Percentiles rank a stretch among this genome's conserved stretches.
These are phyloP conservation scores for Malassezia slooffiae DNA, from an alignment of 1,284 basidiomycete genomes.

Conservation along the genomic window DNA sequence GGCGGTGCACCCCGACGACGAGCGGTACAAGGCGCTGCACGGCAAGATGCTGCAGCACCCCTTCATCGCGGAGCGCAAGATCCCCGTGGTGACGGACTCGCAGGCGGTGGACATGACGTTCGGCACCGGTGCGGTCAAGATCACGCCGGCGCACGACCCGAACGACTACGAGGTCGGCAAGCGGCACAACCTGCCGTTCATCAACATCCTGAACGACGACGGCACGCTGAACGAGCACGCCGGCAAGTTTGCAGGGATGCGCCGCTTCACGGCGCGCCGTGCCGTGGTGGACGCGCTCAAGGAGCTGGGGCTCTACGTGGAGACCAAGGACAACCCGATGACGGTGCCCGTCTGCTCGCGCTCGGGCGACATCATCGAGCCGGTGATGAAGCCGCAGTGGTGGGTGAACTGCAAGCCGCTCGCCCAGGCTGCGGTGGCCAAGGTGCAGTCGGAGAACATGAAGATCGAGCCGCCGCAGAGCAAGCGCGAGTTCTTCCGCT, in stretches of 20 bases:
- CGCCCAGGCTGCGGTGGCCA: slow-evolving; percentile 60
- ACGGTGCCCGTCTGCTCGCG: slow-evolving; percentile 43
- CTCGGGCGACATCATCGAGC: slow-evolving; percentile 82
- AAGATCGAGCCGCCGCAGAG: slow-evolving; percentile 69
- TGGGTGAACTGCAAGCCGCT: slow-evolving; percentile 92
- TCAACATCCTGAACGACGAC: slow-evolving; percentile 93
- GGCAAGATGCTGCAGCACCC: slow-evolving; percentile 87
- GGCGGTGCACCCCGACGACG: slow-evolving; percentile 87
- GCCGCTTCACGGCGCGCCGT: slow-evolving; percentile 84
- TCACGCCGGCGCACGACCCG: slow-evolving; percentile 96
- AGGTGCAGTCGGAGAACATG: slow-evolving; percentile 54
- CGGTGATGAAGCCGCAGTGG: slow-evolving; percentile 95
- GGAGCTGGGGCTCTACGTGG: slow-evolving; percentile 74
- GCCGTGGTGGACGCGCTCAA: slow-evolving; percentile 75
- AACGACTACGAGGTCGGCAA: slow-evolving; percentile 94
- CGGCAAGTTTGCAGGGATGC: slow-evolving; percentile 62
- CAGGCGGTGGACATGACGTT: slow-evolving; percentile 88
- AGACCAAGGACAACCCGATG: slow-evolving; percentile 63
- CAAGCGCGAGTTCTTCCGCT: slow-evolving; percentile 89
- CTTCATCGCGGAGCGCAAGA: slow-evolving; percentile 65
- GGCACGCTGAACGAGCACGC: slow-evolving; percentile 90
- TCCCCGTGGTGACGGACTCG: slow-evolving; percentile 79
- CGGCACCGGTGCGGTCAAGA: slow-evolving; percentile 97
- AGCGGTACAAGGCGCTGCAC: slow-evolving; percentile 87
- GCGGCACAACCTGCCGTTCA: slow-evolving; percentile 79